Evolutionary conservation across 2,329 filamentous ascomycete species (phyloP).

Genomic region (Pseudocercospora macadamiae): DNA sequence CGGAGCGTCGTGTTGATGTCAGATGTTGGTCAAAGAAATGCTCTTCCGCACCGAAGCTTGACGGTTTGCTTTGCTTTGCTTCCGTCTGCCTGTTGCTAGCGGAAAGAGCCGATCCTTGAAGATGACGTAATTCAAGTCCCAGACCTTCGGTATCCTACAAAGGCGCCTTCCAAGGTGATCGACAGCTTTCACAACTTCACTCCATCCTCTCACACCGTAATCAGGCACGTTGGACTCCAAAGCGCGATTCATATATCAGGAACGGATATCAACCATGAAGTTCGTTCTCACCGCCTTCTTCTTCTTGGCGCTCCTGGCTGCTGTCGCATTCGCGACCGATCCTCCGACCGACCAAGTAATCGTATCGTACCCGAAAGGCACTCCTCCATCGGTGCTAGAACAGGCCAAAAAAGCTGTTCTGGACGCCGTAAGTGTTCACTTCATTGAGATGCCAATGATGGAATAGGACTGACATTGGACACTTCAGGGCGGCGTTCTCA

Average conservation of each 20-base stretch:
- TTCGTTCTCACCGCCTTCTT: slow-evolving; percentile 31
- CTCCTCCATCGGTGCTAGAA: slow-evolving; percentile 68
- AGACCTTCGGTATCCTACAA: too few relatives aligned
- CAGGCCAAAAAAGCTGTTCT: slow-evolving; percentile 51
- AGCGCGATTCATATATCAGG: too few relatives aligned
- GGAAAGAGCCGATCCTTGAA: too few relatives aligned
- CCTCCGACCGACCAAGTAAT: slow-evolving; percentile 68
- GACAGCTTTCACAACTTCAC: not conserved
- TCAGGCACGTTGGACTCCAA: not conserved
- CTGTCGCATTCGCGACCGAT: slow-evolving; percentile 25
- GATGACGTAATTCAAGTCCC: too few relatives aligned
- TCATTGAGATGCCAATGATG: slow-evolving; percentile 12
- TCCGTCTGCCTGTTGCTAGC: too few relatives aligned
- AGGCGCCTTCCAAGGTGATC: not conserved
- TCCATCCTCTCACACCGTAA: too few relatives aligned
- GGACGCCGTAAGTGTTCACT: slow-evolving; percentile 29
- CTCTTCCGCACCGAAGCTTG: too few relatives aligned
- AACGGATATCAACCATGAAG: slow-evolving; percentile 31
- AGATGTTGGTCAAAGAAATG: too few relatives aligned
- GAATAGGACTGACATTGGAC: slow-evolving; percentile 9
- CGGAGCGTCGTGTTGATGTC: too few relatives aligned
- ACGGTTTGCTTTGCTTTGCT: too few relatives aligned
- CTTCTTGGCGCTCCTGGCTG: slow-evolving; percentile 25
- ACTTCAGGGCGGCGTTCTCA: slow-evolving; percentile 70
- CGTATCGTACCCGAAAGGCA: slow-evolving; percentile 73